Conservation (phyloP, 106 monocot genomes). For the Apostasia ramifera region DNA sequence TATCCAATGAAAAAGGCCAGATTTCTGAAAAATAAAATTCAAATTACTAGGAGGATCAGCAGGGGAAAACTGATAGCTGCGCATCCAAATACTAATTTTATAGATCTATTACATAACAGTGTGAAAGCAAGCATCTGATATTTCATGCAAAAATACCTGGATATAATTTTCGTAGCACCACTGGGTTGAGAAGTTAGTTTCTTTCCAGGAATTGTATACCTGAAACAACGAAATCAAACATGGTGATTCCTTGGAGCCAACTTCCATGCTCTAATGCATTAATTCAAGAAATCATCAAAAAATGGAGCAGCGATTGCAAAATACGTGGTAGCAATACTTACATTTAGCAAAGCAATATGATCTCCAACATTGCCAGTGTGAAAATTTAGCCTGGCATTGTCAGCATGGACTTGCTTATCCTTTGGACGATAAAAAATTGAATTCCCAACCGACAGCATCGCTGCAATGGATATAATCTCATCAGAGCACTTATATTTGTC, state of each 20-base stretch:
- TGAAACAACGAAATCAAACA: constrained; percentile 27
- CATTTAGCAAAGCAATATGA: constrained; percentile 85
- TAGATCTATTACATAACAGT: background rate
- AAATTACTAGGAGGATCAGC: no score
- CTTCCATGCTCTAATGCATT: background rate
- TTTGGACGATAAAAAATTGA: constrained; percentile 95
- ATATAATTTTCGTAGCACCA: constrained; percentile 99
- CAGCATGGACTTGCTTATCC: constrained; percentile 94
- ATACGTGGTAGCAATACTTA: constrained; percentile 13
- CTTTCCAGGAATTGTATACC: constrained; percentile 95
- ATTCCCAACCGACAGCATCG: constrained; percentile 88
- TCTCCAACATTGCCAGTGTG: constrained; percentile 94
- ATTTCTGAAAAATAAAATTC: no score
- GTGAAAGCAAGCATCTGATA: constrained; percentile 20
- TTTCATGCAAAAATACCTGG: constrained; percentile 78
- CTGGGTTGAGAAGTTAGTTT: constrained; percentile 89
- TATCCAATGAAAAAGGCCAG: no score
- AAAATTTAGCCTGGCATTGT: constrained; percentile 87
- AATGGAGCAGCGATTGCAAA: background rate
- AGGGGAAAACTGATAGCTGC: no score
- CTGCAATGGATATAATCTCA: constrained; percentile 65
- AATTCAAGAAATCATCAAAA: background rate
- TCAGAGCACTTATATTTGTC: constrained; percentile 87
- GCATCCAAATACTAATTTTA: no score
- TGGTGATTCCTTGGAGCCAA: background rate